phyloP scores from a whole-genome alignment of 768 basidiomycete genomes.

The Hericium erinaceus region DNA sequence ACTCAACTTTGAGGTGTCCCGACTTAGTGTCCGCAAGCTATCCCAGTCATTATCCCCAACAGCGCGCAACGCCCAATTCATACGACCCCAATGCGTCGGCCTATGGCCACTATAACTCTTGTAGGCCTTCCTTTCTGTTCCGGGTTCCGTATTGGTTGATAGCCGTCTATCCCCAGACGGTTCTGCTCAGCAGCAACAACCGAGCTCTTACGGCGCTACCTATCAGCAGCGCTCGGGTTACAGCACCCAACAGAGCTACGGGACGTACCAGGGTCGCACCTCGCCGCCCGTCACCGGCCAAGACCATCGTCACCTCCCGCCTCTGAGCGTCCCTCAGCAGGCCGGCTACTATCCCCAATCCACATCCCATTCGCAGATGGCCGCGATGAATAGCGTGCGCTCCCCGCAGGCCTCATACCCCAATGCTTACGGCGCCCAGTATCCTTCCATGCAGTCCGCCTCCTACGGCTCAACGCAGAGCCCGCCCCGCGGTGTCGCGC shows the following conservation, averaged over 20 bases:
- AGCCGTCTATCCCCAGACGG: not conserved
- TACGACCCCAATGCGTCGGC: slow-evolving; percentile 5
- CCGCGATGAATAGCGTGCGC: slow-evolving; percentile 4
- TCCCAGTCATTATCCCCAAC: slow-evolving; percentile 3
- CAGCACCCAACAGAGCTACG: not conserved
- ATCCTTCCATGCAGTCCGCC: not conserved
- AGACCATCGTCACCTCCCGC: slow-evolving; percentile 2
- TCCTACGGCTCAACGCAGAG: not conserved
- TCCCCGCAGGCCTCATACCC: slow-evolving; percentile 9
- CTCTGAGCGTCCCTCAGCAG: slow-evolving; percentile 4
- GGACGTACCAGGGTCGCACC: slow-evolving; percentile 1
- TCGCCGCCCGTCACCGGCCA: slow-evolving; percentile 3
- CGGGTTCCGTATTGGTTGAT: too few species aligned
- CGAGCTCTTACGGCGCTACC: not conserved
- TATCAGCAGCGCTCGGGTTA: slow-evolving; percentile 4
- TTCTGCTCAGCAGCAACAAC: slow-evolving; percentile 3
- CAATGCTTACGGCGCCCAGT: slow-evolving; percentile 1
- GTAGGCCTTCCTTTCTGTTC: not conserved
- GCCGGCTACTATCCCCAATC: not conserved
- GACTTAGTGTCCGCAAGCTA: slow-evolving; percentile 6
- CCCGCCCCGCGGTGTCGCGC: slow-evolving; percentile 15
- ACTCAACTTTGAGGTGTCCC: slow-evolving; percentile 8
- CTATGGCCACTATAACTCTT: not conserved
- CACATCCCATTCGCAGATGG: slow-evolving; percentile 3
- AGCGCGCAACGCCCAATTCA: slow-evolving; percentile 6